Evolutionary conservation across 2,329 filamentous ascomycete genomes (phyloP).

Genomic region (Monosporascus sp.): DNA sequence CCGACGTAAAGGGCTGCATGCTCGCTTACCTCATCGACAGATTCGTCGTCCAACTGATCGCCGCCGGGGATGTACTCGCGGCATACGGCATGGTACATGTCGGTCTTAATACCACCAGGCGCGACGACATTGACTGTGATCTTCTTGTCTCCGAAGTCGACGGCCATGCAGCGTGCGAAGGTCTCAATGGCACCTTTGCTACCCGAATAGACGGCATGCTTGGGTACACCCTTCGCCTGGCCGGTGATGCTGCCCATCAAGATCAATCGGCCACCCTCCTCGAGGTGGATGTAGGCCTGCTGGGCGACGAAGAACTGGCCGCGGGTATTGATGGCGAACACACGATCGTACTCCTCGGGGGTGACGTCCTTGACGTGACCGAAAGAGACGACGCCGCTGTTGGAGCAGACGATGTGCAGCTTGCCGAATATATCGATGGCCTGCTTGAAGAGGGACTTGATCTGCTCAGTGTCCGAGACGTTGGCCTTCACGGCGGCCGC

Average conservation of each 20-base stretch:
- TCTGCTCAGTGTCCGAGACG: conserved; percentile 60
- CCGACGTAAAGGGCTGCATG: neutral
- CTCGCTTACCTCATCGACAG: conserved; percentile 49
- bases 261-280: conserved; percentile 65
- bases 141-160: conserved; percentile 62
- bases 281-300: conserved; percentile 64
- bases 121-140: conserved; percentile 66
- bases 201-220: conserved; percentile 69
- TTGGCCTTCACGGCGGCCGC: conserved; percentile 64
- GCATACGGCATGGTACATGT: conserved; percentile 64
- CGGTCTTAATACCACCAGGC: conserved; percentile 62
- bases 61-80: conserved; percentile 59
- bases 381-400: conserved; percentile 65
- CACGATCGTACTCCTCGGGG: conserved; percentile 67
- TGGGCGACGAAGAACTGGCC: conserved; percentile 71
- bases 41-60: conserved; percentile 49
- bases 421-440: conserved; percentile 60
- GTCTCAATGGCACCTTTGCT: conserved; percentile 74
- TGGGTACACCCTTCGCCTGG: conserved; percentile 62
- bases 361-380: conserved; percentile 64
- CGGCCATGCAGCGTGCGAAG: conserved; percentile 70
- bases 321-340: conserved; percentile 63
- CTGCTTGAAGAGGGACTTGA: conserved; percentile 57
- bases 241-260: conserved; percentile 69
- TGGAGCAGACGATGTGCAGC: conserved; percentile 66